Percentiles rank a stretch among this genome's conserved stretches.
phyloP scores from a whole-genome alignment of 2,329 filamentous ascomycete species.

The Pestalotiopsis sp. region DNA sequence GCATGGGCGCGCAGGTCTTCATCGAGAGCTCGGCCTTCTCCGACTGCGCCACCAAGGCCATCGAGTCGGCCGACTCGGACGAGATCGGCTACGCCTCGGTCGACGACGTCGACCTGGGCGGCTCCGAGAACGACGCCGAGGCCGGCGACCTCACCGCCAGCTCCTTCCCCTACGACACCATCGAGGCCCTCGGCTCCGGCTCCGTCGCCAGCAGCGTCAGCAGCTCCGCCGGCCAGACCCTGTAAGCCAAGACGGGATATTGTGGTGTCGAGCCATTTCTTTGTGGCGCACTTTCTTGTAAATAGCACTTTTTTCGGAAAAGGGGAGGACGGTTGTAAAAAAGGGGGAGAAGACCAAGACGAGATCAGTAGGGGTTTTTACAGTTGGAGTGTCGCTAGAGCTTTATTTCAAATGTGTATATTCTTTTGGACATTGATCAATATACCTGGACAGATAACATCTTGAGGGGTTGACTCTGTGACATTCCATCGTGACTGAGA shows the following conservation, averaged over 20 bases:
- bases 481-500: too few species aligned
- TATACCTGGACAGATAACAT: too few species aligned
- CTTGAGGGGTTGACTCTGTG: too few species aligned
- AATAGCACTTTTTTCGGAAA: background rate
- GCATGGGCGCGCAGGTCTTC: constrained; percentile 52
- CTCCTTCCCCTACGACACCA: constrained; percentile 56
- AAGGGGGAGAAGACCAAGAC: background rate
- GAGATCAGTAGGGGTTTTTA: background rate
- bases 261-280: background rate
- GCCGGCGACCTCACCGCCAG: constrained; percentile 31
- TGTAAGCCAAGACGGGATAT: constrained; percentile 19
- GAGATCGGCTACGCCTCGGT: constrained; percentile 42
- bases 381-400: background rate
- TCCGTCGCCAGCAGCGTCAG: constrained; percentile 48
- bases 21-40: constrained; percentile 48
- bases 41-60: constrained; percentile 25
- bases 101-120: constrained; percentile 47
- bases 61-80: constrained; percentile 42
- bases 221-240: constrained; percentile 40
- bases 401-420: constrained; percentile 4
- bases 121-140: constrained; percentile 23
- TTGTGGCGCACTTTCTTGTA: background rate
- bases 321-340: background rate
- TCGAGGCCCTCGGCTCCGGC: constrained; percentile 46
- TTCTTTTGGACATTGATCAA: background rate